These are phyloP conservation scores for Diaporthe citrichinensis DNA, from an alignment of 2,329 filamentous ascomycete species.

Conservation along the genomic window DNA sequence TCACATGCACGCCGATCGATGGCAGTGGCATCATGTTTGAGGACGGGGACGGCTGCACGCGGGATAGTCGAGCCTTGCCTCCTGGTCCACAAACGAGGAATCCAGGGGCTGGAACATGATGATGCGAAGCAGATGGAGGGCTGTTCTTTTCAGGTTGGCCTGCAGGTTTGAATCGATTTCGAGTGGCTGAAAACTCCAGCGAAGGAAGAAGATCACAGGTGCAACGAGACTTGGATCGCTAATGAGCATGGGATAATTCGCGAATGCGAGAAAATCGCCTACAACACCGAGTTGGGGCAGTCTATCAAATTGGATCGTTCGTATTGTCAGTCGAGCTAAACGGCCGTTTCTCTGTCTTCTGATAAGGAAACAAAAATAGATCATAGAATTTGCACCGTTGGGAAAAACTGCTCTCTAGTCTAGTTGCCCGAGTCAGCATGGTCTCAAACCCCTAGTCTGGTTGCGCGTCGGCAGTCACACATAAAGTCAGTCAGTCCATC, in stretches of 20 bases:
- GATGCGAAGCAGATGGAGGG: neutral
- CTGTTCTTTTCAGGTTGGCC: neutral
- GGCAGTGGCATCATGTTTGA: constrained; percentile 45
- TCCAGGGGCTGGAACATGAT: neutral
- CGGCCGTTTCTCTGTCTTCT: neutral
- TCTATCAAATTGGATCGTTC: neutral
- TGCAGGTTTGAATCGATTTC: neutral
- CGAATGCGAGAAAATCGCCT: no score
- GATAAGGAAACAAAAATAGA: neutral
- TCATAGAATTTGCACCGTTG: neutral
- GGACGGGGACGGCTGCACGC: neutral
- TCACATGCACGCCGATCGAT: constrained; percentile 68
- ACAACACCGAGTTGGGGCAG: neutral
- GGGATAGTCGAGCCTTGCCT: constrained; percentile 51
- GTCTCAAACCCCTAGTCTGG: neutral
- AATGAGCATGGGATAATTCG: no score
- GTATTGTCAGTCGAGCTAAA: neutral
- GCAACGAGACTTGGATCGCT: no score
- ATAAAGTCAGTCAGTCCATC: neutral
- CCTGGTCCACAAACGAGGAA: neutral
- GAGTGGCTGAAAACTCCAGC: neutral
- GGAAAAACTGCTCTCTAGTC: neutral
- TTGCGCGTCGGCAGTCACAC: constrained; percentile 26
- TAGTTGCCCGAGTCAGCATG: constrained; percentile 10
- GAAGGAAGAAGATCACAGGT: no score